Conservation (phyloP, 2,329 filamentous ascomycete genomes). For the Pseudogymnoascus sp. region DNA sequence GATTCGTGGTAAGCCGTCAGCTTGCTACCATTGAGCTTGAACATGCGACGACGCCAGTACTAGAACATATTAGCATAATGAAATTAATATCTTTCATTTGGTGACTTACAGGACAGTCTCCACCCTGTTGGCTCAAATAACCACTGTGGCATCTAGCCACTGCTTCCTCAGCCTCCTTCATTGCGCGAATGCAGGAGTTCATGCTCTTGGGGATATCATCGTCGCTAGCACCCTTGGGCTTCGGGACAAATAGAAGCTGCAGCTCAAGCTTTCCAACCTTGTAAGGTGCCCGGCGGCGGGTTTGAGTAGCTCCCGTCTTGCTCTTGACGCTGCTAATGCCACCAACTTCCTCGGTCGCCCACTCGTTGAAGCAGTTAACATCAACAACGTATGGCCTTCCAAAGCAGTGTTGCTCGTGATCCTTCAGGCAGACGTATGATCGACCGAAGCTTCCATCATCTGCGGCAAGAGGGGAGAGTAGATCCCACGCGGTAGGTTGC, state of each 20-base stretch:
- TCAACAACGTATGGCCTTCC: slow-evolving; percentile 83
- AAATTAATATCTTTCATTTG: neutral
- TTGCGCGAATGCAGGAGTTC: slow-evolving; percentile 89
- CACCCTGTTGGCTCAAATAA: slow-evolving; percentile 88
- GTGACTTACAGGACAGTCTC: slow-evolving; percentile 83
- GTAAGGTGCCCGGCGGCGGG: slow-evolving; percentile 85
- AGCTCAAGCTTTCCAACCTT: slow-evolving; percentile 91
- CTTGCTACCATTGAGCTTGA: slow-evolving; percentile 85
- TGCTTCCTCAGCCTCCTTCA: slow-evolving; percentile 81
- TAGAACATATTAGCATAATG: slow-evolving; percentile 40
- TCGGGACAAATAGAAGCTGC: slow-evolving; percentile 89
- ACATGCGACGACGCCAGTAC: slow-evolving; percentile 98
- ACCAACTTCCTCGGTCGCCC: slow-evolving; percentile 79
- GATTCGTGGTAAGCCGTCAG: slow-evolving; percentile 94
- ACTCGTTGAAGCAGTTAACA: slow-evolving; percentile 95
- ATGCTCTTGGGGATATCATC: slow-evolving; percentile 99
- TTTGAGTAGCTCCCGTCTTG: slow-evolving; percentile 67
- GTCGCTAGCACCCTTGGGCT: slow-evolving; percentile 76
- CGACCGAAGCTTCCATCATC: slow-evolving; percentile 91
- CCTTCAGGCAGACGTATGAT: slow-evolving; percentile 87
- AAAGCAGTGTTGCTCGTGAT: slow-evolving; percentile 82
- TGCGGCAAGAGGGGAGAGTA: slow-evolving; percentile 77
- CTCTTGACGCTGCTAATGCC: slow-evolving; percentile 86
- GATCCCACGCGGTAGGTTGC: slow-evolving; percentile 72
- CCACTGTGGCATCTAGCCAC: slow-evolving; percentile 77